Evolutionary conservation across 768 basidiomycete species (phyloP).

Genomic region (Leccinellum rugosiceps): DNA sequence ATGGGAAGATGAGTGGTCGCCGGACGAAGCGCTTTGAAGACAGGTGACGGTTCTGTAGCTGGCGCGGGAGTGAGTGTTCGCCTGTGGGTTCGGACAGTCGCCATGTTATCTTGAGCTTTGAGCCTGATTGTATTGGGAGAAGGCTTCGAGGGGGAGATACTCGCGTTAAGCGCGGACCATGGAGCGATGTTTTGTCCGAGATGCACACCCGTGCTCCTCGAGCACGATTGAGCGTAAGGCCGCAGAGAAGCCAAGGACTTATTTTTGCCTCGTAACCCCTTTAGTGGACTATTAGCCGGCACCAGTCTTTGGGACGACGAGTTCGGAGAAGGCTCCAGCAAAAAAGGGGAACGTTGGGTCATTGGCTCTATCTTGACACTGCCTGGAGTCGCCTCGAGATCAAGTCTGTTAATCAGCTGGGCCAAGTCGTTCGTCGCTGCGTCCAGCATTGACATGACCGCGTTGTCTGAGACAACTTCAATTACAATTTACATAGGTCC

Average conservation of each 20-base stretch:
- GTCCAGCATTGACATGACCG: constrained; percentile 65
- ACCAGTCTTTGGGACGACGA: constrained; percentile 31
- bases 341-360: constrained; percentile 23
- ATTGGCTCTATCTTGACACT: constrained; percentile 49
- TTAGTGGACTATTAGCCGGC: constrained; percentile 37
- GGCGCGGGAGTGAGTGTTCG: constrained; percentile 57
- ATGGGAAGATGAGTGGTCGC: constrained; percentile 33
- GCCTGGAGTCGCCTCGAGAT: constrained; percentile 73
- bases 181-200: constrained; percentile 62
- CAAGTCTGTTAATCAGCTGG: constrained; percentile 73
- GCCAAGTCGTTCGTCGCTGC: constrained; percentile 81
- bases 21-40: constrained; percentile 58
- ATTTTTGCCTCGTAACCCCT: constrained; percentile 33
- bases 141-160: constrained; percentile 38
- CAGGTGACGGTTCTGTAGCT: constrained; percentile 52
- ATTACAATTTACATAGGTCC: neutral
- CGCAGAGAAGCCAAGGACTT: constrained; percentile 48
- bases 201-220: constrained; percentile 17
- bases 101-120: constrained; percentile 26
- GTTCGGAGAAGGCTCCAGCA: constrained; percentile 18
- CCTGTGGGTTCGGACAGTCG: constrained; percentile 39
- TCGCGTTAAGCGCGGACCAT: constrained; percentile 48
- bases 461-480: constrained; percentile 33
- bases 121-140: constrained; percentile 18
- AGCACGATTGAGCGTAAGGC: constrained; percentile 43